Conservation (phyloP, 164 flowering plant species). For the Akebia trifoliata region DNA sequence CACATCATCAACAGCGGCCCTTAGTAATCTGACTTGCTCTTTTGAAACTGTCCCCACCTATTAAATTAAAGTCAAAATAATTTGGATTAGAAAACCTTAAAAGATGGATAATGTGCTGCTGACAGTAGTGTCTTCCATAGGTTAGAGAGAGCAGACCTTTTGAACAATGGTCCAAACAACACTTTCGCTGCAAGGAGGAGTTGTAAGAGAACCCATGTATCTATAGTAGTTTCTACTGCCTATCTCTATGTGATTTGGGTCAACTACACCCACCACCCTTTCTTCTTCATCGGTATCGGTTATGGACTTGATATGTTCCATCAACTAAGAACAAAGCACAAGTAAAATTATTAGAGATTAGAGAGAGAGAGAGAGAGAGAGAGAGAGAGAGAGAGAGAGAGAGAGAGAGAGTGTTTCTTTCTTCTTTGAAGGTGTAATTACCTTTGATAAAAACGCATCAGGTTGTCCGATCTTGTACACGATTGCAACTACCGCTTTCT, state of each 20-base stretch:
- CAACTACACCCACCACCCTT: conserved; percentile 23
- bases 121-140: neutral
- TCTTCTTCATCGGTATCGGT: conserved; percentile 12
- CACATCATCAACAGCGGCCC: conserved; percentile 50
- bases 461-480: conserved; percentile 45
- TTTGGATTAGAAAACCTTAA: neutral
- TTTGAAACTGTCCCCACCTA: conserved; percentile 46
- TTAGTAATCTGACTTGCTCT: conserved; percentile 38
- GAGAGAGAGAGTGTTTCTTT: neutral
- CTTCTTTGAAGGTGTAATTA: conserved; percentile 3
- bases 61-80: neutral
- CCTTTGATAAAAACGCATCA: conserved; percentile 48
- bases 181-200: conserved; percentile 48
- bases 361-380: too few relatives aligned
- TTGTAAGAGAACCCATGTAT: conserved; percentile 38
- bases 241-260: conserved; percentile 27
- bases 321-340: conserved; percentile 17
- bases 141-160: conserved; percentile 26
- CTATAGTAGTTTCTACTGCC: conserved; percentile 35
- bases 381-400: neutral
- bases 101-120: too few relatives aligned
- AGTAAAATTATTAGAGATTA: neutral
- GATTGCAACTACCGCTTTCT: conserved; percentile 48
- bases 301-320: conserved; percentile 18
- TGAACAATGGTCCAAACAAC: conserved; percentile 46